Base-by-base conservation (phyloP, 768 basidiomycete species). In the Rhodosporidiobolus sp. region DNA sequence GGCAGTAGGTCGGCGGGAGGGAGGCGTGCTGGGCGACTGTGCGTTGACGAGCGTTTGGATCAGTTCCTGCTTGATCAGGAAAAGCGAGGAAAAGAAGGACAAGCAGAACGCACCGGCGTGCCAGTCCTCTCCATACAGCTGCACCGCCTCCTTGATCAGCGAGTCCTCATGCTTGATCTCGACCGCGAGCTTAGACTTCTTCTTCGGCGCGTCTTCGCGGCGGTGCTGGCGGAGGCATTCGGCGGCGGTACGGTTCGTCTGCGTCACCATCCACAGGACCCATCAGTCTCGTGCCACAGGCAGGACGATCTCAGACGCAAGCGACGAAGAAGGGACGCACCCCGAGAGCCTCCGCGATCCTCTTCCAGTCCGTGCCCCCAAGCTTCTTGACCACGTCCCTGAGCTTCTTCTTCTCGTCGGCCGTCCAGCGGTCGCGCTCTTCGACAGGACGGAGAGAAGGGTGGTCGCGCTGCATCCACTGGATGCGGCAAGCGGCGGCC, bases 401-500 rank as follows among this genome's bases (percentile, higher is more conserved):
- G 32, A 76, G 43, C 30, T 16, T 24, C 10, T 50, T 46, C 32
- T 56, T 54, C 58, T 76, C 74, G 26, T 65, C 65, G 24, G 63
- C 63, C 12, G 30, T 50, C 59, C 71, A 76, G 46, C 56, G 63
- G 26, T 14, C 38, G 24, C 32, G 38, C 58, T 34, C 20, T 10
- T 24, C 43, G 19, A 26, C 38, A 19, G 63, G 32, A 16, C 55
- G 67, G 38, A 77, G 24, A 8, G 6, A 6, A 0, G 76, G 76
- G 60, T 77, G 69, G 28, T 77, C 72, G 24, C 55, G 46, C 35
- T 72, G 63, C 10, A 62, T 24, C 76, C 76, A 77, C n/a, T 73
- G 76, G 16, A 77, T 62, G 34, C 49, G 57, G 58, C 72, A 74
- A 7, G 62, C 72, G 30, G 56, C 26, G 2, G 76, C 4, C 3